phyloP scores from a whole-genome alignment of 768 basidiomycete genomes.

The Leccinum disarticulatum region DNA sequence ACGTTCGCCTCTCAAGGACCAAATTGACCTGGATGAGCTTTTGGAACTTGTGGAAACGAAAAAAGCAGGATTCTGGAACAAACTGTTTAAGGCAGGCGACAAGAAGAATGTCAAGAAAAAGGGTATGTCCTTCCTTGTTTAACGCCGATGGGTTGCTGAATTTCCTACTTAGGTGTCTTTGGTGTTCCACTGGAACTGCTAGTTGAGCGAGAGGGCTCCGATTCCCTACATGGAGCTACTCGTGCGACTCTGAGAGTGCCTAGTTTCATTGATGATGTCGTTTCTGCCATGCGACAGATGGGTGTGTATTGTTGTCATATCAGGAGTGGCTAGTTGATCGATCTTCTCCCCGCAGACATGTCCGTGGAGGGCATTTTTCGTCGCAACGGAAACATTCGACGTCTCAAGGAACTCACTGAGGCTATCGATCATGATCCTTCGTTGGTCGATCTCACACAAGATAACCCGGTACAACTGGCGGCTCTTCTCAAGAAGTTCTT shows the following conservation, averaged over 20 bases:
- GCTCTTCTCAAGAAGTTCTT: conserved; percentile 97
- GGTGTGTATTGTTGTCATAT: conserved; percentile 50
- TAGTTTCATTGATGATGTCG: conserved; percentile 97
- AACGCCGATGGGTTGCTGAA: conserved; percentile 10
- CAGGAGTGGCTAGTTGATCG: neutral
- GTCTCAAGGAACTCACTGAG: conserved; percentile 87
- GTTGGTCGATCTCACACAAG: conserved; percentile 87
- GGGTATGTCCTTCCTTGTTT: conserved; percentile 44
- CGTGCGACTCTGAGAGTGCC: conserved; percentile 84
- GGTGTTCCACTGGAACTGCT: conserved; percentile 89
- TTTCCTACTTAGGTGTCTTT: conserved; percentile 70
- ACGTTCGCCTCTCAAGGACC: conserved; percentile 74
- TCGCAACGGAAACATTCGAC: conserved; percentile 95
- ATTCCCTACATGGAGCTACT: conserved; percentile 89
- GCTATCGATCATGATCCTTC: conserved; percentile 92
- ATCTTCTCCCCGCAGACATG: conserved; percentile 67
- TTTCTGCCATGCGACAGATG: conserved; percentile 99
- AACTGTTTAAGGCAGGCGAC: conserved; percentile 86
- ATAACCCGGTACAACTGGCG: conserved; percentile 96
- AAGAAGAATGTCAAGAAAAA: conserved; percentile 93
- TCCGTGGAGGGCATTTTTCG: conserved; percentile 98
- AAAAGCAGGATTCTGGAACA: conserved; percentile 95
- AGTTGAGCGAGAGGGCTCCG: conserved; percentile 93
- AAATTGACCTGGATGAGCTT: conserved; percentile 89
- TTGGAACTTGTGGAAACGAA: conserved; percentile 89